These are phyloP conservation scores for Cladosporium phlei DNA, from an alignment of 2,329 filamentous ascomycete genomes.

Conservation along the genomic window DNA sequence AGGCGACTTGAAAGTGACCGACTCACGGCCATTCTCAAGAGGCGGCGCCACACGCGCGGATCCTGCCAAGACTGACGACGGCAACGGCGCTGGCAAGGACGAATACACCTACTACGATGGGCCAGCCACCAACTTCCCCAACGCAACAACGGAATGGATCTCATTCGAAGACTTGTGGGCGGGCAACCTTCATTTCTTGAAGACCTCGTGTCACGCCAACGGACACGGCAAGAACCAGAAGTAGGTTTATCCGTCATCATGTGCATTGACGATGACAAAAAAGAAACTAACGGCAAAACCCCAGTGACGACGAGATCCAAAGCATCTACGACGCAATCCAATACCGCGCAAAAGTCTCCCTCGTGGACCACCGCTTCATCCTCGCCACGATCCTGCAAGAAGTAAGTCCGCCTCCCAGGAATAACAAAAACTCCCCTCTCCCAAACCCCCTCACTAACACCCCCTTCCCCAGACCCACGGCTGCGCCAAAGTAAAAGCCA, in stretches of 20 bases:
- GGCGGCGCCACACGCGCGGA: slow-evolving; percentile 28
- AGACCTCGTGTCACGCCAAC: slow-evolving; percentile 31
- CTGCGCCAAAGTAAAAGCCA: slow-evolving; percentile 39
- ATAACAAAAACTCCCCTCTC: too few species aligned
- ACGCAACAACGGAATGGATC: slow-evolving; percentile 20
- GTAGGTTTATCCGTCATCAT: too few species aligned
- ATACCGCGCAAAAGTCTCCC: slow-evolving; percentile 28
- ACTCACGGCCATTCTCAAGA: slow-evolving; percentile 23
- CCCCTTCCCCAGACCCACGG: slow-evolving; percentile 30
- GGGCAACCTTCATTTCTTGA: slow-evolving; percentile 29
- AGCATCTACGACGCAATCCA: slow-evolving; percentile 37
- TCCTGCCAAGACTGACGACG: slow-evolving; percentile 14
- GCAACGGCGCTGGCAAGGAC: slow-evolving; percentile 25
- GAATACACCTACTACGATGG: slow-evolving; percentile 30
- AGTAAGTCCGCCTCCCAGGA: slow-evolving; percentile 19
- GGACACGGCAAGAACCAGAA: slow-evolving; percentile 27
- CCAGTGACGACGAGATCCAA: slow-evolving; percentile 32
- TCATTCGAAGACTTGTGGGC: slow-evolving; percentile 31
- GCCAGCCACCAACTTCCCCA: slow-evolving; percentile 19
- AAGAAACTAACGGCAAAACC: not conserved
- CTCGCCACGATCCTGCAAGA: slow-evolving; percentile 44
- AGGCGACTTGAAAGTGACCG: slow-evolving; percentile 23
- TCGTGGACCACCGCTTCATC: slow-evolving; percentile 40
- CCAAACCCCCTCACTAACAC: too few species aligned
- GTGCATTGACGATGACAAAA: too few species aligned